These are phyloP conservation scores for Alternaria solani DNA, from an alignment of 2,329 filamentous ascomycete species.

Conservation along the genomic window DNA sequence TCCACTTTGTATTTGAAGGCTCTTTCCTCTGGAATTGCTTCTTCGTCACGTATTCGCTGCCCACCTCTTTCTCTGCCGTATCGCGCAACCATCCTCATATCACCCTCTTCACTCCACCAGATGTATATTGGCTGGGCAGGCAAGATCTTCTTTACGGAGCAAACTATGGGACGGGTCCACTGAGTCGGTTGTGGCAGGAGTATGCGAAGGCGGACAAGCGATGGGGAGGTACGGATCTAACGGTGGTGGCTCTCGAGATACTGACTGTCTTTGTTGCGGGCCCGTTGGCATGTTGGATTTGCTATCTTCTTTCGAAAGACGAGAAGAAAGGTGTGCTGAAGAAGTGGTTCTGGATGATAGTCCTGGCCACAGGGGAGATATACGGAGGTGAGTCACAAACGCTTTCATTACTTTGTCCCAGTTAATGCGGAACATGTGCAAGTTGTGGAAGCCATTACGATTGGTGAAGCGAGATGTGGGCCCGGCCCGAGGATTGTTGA, in stretches of 20 bases:
- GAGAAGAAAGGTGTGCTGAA: conserved; percentile 49
- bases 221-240: conserved; percentile 67
- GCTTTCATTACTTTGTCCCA: conserved; percentile 8
- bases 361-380: conserved; percentile 69
- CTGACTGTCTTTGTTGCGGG: conserved; percentile 68
- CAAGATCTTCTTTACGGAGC: conserved; percentile 66
- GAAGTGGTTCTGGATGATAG: conserved; percentile 63
- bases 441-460: conserved; percentile 9
- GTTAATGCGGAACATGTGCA: conserved; percentile 13
- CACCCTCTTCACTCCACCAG: conserved; percentile 54
- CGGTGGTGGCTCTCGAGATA: conserved; percentile 66
- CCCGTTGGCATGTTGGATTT: conserved; percentile 66
- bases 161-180: conserved; percentile 63
- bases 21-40: conserved; percentile 95
- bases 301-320: conserved; percentile 58
- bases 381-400: conserved; percentile 61
- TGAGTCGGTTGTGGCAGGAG: conserved; percentile 68
- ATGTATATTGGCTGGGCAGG: conserved; percentile 63
- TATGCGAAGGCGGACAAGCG: conserved; percentile 70
- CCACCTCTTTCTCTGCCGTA: conserved; percentile 47
- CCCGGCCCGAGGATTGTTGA: conserved; percentile 28
- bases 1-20: conserved; percentile 90
- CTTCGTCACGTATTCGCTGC: conserved; percentile 67
- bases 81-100: conserved; percentile 41
- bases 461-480: conserved; percentile 32